phyloP scores from a whole-genome alignment of 257 asterid species.

The Hygrophila difformis region DNA sequence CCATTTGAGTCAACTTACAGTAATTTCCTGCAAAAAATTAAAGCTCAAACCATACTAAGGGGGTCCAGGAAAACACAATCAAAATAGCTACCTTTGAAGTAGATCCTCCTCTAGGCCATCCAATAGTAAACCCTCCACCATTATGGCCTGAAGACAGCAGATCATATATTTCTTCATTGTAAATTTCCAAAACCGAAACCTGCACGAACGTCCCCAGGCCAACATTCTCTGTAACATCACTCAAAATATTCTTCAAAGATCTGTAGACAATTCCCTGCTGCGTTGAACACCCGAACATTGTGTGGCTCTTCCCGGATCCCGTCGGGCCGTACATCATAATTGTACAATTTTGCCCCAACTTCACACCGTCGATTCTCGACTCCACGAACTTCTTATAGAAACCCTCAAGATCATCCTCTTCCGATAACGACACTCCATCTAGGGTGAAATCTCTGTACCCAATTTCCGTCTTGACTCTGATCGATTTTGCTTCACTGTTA shows the following conservation, averaged over 20 bases:
- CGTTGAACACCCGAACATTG: slow-evolving; percentile 77
- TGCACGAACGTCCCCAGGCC: slow-evolving; percentile 72
- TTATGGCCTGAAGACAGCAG: slow-evolving; percentile 38
- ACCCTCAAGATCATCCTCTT: slow-evolving; percentile 62
- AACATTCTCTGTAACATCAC: slow-evolving; percentile 37
- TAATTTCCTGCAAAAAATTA: background rate
- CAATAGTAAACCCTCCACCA: slow-evolving; percentile 70
- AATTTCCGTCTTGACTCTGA: slow-evolving; percentile 61
- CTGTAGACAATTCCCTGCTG: slow-evolving; percentile 82
- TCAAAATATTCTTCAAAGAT: slow-evolving; percentile 69
- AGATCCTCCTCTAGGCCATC: slow-evolving; percentile 64
- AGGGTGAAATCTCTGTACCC: slow-evolving; percentile 79
- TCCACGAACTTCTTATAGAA: slow-evolving; percentile 69
- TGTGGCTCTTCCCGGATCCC: slow-evolving; percentile 91
- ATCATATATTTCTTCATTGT: slow-evolving; percentile 90
- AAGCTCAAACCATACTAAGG: background rate
- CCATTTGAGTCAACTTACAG: no score
- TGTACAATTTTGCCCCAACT: slow-evolving; percentile 79
- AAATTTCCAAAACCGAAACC: slow-evolving; percentile 84
- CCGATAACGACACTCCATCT: slow-evolving; percentile 80
- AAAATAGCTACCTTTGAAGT: slow-evolving; percentile 57
- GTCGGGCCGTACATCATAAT: slow-evolving; percentile 98
- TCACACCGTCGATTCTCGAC: slow-evolving; percentile 72
- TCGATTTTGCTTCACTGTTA: slow-evolving; percentile 39
- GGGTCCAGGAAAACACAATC: background rate